Evolutionary conservation across 805 yeast species (phyloP).

Genomic region (Lipomyces spencermartinsiae): DNA sequence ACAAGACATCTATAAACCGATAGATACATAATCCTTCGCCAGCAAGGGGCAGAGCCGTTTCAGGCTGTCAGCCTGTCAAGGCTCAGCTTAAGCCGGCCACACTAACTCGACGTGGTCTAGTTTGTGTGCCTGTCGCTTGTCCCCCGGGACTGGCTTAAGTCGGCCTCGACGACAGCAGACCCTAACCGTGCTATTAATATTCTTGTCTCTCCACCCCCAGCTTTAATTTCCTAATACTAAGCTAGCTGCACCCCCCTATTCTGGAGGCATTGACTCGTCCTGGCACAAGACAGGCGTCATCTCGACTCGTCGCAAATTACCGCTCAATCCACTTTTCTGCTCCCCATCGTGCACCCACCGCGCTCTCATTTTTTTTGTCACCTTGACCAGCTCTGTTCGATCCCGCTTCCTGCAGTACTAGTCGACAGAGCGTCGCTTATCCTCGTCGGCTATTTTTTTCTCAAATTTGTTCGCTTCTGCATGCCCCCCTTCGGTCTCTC

Average conservation of each 20-base stretch:
- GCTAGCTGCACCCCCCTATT: background rate
- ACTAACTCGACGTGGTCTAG: background rate
- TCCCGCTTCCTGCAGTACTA: background rate
- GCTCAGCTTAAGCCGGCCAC: background rate
- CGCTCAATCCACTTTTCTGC: background rate
- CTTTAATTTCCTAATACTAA: background rate
- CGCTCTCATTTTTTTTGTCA: background rate
- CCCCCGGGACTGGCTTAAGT: background rate
- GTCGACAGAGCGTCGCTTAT: background rate
- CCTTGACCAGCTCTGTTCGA: background rate
- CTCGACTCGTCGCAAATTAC: background rate
- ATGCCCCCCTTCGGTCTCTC: background rate
- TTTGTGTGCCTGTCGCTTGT: background rate
- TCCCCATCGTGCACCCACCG: background rate
- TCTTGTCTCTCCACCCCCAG: background rate
- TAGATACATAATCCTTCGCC: too few species aligned
- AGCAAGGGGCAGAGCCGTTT: background rate
- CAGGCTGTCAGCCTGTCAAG: background rate
- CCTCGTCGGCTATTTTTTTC: background rate
- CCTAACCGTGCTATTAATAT: slow-evolving; percentile 2
- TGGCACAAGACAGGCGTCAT: background rate
- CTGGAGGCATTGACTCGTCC: background rate
- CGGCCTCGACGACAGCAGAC: background rate
- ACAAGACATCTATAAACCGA: too few species aligned
- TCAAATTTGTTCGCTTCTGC: background rate